Base-by-base conservation (phyloP, 2,329 filamentous ascomycete genomes). In the Atkinsonella hypoxylon region DNA sequence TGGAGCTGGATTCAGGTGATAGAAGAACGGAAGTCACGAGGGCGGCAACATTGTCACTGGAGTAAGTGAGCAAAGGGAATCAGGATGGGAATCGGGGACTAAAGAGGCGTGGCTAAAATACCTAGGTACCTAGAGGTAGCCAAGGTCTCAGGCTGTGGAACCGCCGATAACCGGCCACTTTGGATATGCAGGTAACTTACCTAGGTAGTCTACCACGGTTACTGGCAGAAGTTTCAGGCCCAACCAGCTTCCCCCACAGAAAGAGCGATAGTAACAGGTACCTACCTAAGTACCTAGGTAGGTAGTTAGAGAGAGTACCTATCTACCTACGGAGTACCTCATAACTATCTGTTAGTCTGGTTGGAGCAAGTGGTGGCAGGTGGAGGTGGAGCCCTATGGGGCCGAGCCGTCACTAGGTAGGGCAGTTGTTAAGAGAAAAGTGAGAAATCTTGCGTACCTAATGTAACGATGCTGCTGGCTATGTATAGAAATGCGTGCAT, bases 1-100 rank as follows among this genome's bases (percentile, higher is more conserved):
- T 10, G 32, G 30, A 18, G 20, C 9, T 10, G 32, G 30, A 18
- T 42, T 34, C 15, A 47, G 34, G 47, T 44, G 36, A 38, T 44
- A 44, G 39, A 43, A 40, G 48, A 50, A 45, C 42, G 40, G 41
- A 46, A 48, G 54, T 55, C 54, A 55, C 52, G 52, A 54, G 54
- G 34, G 18, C 31, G 47, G 12, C 13, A 26, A 30, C 12, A 22
- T 3, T 41, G 39, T 41, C 39, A 42, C 39, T 34, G 30, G 39
- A 17, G 15, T 3, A 40, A 40, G 13, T n/a, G 38, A 40, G 38
- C 38, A 48, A 20, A 22, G 44, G 32, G 31, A 38, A 36, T 34
- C 9, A 30, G 31, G 31, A 32, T 32, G 31, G 31, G 31, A 32
- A 32, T 32, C 12, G 31, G 12, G 31, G 12, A 12, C 12, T 7